These are phyloP conservation scores for Triticum turgidum DNA, from an alignment of 176 grass and related monocot species.

Conservation along the genomic window DNA sequence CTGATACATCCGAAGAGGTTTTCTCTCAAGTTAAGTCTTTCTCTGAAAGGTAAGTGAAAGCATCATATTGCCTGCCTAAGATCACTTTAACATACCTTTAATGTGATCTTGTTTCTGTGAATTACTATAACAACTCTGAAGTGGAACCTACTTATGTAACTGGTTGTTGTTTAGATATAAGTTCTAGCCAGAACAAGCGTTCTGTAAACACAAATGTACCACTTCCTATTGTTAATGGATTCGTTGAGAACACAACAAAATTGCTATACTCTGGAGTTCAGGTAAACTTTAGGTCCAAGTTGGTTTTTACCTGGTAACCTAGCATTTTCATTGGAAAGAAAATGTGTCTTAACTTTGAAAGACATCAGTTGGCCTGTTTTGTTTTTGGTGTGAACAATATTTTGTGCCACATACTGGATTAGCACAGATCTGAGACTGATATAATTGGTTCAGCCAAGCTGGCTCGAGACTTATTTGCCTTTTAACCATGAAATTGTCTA, in stretches of 20 bases:
- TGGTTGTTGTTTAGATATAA: background rate
- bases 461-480: background rate
- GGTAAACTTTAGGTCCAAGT: background rate
- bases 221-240: background rate
- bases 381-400: background rate
- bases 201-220: background rate
- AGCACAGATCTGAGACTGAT: background rate
- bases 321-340: background rate
- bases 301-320: background rate
- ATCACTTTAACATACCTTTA: background rate
- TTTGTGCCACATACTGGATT: background rate
- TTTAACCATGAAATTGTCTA: background rate
- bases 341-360: background rate
- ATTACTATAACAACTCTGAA: background rate
- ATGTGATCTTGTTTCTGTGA: background rate
- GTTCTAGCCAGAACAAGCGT: background rate
- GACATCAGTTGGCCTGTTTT: background rate
- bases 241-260: background rate
- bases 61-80: background rate
- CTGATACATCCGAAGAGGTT: slow-evolving; percentile 79
- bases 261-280: slow-evolving; percentile 3
- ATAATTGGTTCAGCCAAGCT: background rate
- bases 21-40: slow-evolving; percentile 73
- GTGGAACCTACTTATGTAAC: background rate
- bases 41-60: slow-evolving; percentile 58